Percentiles rank a stretch among this genome's conserved stretches.
phyloP scores from a whole-genome alignment of 768 basidiomycete species.

The Boletus sp. region DNA sequence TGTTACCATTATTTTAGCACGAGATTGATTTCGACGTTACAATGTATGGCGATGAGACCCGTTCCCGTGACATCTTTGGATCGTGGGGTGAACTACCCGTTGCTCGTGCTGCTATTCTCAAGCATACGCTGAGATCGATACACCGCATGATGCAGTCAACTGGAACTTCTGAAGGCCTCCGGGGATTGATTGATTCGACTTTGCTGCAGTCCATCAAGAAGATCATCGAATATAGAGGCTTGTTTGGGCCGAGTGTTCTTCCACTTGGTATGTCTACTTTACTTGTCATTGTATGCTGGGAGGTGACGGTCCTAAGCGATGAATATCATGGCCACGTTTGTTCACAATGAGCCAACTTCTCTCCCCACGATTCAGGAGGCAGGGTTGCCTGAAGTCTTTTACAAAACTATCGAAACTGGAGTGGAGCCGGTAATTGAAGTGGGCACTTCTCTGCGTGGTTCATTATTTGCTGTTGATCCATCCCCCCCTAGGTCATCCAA shows the following conservation, averaged over 20 bases:
- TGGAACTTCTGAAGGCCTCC: constrained; percentile 89
- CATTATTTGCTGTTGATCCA: neutral
- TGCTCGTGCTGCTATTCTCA: constrained; percentile 75
- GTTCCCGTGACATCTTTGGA: constrained; percentile 44
- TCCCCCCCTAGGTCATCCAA: constrained; percentile 67
- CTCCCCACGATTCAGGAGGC: constrained; percentile 90
- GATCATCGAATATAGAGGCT: constrained; percentile 75
- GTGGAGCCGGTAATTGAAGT: constrained; percentile 90
- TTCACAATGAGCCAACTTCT: constrained; percentile 98
- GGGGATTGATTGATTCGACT: constrained; percentile 89
- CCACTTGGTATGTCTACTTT: constrained; percentile 61
- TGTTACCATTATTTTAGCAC: constrained; percentile 38
- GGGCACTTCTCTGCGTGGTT: constrained; percentile 6
- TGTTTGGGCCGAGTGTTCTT: constrained; percentile 85
- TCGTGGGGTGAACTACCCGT: constrained; percentile 66
- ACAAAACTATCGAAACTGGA: constrained; percentile 76
- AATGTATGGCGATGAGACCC: constrained; percentile 45
- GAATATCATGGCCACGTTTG: constrained; percentile 93
- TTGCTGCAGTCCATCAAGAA: constrained; percentile 82
- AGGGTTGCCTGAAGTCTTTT: constrained; percentile 85
- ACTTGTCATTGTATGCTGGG: neutral
- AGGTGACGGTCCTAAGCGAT: constrained; percentile 48
- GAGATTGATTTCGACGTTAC: constrained; percentile 67
- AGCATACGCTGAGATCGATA: constrained; percentile 86
- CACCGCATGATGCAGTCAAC: constrained; percentile 98